Evolutionary conservation across 1,284 basidiomycete genomes (phyloP).

Genomic region (Moniliophthora roreri): DNA sequence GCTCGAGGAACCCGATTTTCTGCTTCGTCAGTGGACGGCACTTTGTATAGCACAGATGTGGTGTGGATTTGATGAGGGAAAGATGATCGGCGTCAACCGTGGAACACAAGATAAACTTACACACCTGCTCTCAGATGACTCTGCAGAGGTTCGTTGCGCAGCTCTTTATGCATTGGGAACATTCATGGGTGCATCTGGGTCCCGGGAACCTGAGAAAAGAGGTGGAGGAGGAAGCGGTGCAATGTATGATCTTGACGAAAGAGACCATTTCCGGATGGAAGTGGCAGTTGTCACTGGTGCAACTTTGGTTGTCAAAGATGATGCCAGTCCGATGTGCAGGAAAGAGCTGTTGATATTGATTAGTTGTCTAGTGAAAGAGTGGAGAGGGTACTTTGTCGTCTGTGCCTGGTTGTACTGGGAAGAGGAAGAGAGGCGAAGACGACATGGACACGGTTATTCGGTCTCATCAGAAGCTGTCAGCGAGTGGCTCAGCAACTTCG

Average conservation of each 20-base stretch:
- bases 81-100: constrained; percentile 80
- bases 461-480: constrained; percentile 69
- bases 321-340: constrained; percentile 94
- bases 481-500: constrained; percentile 73
- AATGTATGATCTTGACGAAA: constrained; percentile 80
- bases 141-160: constrained; percentile 91
- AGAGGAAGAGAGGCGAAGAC: constrained; percentile 67
- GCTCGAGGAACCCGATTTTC: constrained; percentile 87
- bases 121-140: constrained; percentile 81
- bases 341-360: constrained; percentile 94
- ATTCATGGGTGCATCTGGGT: constrained; percentile 88
- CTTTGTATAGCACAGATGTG: constrained; percentile 95
- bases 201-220: constrained; percentile 59
- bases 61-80: constrained; percentile 92
- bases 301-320: constrained; percentile 83
- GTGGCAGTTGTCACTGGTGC: constrained; percentile 77
- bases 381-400: constrained; percentile 93
- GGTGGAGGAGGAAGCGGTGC: constrained; percentile 88
- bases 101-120: constrained; percentile 89
- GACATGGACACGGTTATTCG: constrained; percentile 24
- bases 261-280: constrained; percentile 78
- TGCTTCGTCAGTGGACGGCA: constrained; percentile 92
- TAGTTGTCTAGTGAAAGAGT: constrained; percentile 92
- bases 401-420: constrained; percentile 97
- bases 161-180: constrained; percentile 92